phyloP scores from a whole-genome alignment of 768 basidiomycete species.

The Daedaleopsis sinensis region DNA sequence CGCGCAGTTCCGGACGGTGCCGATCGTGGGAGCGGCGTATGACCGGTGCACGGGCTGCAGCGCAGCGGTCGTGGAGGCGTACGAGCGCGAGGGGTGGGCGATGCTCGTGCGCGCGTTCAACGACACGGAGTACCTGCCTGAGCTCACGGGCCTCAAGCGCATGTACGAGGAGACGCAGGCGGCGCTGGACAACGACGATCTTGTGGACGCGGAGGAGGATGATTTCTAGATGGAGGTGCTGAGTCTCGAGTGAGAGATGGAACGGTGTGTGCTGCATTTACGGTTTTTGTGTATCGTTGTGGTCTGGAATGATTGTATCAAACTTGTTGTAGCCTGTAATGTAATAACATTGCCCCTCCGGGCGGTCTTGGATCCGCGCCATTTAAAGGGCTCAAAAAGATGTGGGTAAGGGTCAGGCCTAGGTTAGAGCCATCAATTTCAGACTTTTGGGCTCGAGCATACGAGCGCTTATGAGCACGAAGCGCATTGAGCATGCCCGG shows the following conservation, averaged over 20 bases:
- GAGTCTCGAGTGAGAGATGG: not conserved
- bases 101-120: conserved; percentile 78
- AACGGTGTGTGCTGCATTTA: not conserved
- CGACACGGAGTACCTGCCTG: conserved; percentile 71
- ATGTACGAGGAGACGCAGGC: conserved; percentile 56
- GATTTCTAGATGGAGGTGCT: conserved; percentile 17
- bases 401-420: too few species aligned
- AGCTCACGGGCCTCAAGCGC: conserved; percentile 57
- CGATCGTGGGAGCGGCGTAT: conserved; percentile 86
- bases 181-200: conserved; percentile 50
- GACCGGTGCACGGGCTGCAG: conserved; percentile 91
- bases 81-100: conserved; percentile 75
- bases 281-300: too few species aligned
- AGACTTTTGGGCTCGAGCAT: too few species aligned
- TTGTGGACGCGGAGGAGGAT: conserved; percentile 48
- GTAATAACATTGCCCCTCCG: too few species aligned
- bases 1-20: conserved; percentile 81
- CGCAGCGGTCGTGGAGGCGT: conserved; percentile 76
- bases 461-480: too few species aligned
- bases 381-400: too few species aligned
- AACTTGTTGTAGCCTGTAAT: too few species aligned
- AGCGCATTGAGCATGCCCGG: too few species aligned
- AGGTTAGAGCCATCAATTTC: too few species aligned
- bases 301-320: too few species aligned
- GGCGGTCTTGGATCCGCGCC: too few species aligned